Percentiles rank a stretch among this genome's conserved stretches.
Conservation (phyloP, 1,284 basidiomycete genomes). For the Lignosus rhinocerotis region DNA sequence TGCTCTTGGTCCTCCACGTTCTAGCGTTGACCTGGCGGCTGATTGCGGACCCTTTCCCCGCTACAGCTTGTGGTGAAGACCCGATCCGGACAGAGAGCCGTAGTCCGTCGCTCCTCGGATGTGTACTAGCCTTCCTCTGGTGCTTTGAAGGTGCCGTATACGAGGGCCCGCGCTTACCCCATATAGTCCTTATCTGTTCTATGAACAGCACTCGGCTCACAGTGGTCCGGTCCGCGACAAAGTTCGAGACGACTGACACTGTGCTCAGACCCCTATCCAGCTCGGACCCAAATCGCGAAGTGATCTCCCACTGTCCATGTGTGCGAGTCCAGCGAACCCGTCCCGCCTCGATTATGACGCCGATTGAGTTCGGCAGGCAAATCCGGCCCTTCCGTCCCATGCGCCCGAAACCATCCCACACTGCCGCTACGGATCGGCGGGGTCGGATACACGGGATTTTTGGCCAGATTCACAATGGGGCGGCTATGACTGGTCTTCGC, state of each 20-base stretch:
- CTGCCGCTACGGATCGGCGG: conserved; percentile 12
- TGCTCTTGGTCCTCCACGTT: conserved; percentile 3
- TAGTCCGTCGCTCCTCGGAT: conserved; percentile 11
- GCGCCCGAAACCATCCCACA: conserved; percentile 1
- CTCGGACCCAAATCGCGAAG: conserved; percentile 22
- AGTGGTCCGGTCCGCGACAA: conserved; percentile 19
- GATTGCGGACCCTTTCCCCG: conserved; percentile 6
- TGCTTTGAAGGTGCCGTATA: conserved; percentile 20
- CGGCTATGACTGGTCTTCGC: conserved; percentile 7
- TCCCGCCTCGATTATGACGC: conserved; percentile 12
- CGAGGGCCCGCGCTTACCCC: conserved; percentile 18
- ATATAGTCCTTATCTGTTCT: conserved; percentile 26
- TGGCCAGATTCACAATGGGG: conserved; percentile 14
- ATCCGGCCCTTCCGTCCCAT: conserved; percentile 7
- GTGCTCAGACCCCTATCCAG: conserved; percentile 23
- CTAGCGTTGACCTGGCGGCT: conserved; percentile 5
- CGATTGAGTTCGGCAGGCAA: conserved; percentile 13
- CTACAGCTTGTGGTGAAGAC: conserved; percentile 1
- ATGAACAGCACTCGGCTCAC: conserved; percentile 22
- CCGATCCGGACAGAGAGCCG: conserved; percentile 8
- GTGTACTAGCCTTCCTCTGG: conserved; percentile 15
- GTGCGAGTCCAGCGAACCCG: conserved; percentile 15
- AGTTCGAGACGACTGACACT: conserved; percentile 17
- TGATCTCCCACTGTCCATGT: conserved; percentile 13
- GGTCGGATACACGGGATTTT: conserved; percentile 8